Percentiles rank a stretch among this genome's conserved stretches.
These are phyloP conservation scores for Tylopilus plumbeoviolaceoides DNA, from an alignment of 768 basidiomycete species.

Conservation along the genomic window DNA sequence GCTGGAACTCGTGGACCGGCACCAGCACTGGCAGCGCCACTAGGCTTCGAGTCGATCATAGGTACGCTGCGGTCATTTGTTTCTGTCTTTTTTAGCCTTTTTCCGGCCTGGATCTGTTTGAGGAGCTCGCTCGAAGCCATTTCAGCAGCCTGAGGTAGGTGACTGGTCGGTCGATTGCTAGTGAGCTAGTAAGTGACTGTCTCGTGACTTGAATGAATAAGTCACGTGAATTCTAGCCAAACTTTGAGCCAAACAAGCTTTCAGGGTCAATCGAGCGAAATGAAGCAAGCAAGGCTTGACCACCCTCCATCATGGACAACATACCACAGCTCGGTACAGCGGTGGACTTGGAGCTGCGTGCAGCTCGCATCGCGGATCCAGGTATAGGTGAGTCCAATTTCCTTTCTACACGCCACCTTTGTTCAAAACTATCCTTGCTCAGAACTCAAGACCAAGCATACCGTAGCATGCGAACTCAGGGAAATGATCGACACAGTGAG, in stretches of 20 bases:
- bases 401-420: background rate
- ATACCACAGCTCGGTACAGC: constrained; percentile 41
- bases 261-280: constrained; percentile 21
- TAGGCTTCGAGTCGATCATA: constrained; percentile 43
- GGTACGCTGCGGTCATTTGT: constrained; percentile 84
- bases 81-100: constrained; percentile 72
- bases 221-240: constrained; percentile 31
- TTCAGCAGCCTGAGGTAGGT: background rate
- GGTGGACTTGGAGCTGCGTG: constrained; percentile 66
- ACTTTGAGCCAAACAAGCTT: constrained; percentile 30
- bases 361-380: constrained; percentile 71
- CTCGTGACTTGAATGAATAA: background rate
- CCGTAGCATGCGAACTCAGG: constrained; percentile 71
- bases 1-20: constrained; percentile 28
- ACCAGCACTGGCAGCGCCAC: constrained; percentile 39
- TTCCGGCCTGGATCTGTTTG: constrained; percentile 81
- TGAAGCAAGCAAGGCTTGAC: background rate
- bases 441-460: constrained; percentile 72
- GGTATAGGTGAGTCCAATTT: constrained; percentile 49
- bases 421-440: background rate
- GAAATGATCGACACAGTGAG: constrained; percentile 78
- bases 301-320: constrained; percentile 37
- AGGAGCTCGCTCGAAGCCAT: constrained; percentile 79
- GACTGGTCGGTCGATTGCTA: background rate
- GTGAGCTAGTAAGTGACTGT: background rate